phyloP scores from a whole-genome alignment of 192 early-diverging fungal genomes.

The Oehlia diaphana region DNA sequence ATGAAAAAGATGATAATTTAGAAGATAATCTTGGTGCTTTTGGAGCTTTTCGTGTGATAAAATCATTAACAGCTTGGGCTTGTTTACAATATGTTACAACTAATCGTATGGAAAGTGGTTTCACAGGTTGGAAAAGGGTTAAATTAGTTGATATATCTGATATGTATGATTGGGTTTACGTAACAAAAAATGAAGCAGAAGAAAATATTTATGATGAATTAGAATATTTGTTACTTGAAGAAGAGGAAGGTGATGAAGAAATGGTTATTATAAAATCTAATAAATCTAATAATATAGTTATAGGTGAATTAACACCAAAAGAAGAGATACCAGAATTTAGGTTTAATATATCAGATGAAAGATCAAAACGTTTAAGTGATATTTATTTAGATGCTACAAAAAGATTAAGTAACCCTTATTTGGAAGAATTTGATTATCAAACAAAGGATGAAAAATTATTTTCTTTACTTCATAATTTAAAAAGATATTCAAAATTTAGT shows the following conservation, averaged over 20 bases:
- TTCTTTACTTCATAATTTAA: constrained; percentile 33
- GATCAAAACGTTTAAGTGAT: constrained; percentile 16
- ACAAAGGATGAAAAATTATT: constrained; percentile 29
- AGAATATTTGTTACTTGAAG: constrained; percentile 20
- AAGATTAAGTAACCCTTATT: constrained; percentile 28
- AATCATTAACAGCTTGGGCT: constrained; percentile 46
- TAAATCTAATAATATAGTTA: constrained; percentile 19
- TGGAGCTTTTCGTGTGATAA: constrained; percentile 39
- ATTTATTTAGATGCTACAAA: constrained; percentile 13
- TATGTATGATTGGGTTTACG: constrained; percentile 23
- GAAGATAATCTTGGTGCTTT: constrained; percentile 23
- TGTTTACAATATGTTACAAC: constrained; percentile 45
- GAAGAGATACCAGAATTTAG: constrained; percentile 7
- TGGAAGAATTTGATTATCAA: constrained; percentile 23
- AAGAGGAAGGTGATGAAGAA: constrained; percentile 34
- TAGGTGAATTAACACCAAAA: constrained; percentile 22
- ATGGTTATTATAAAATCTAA: constrained; percentile 13
- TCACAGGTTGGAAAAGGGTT: constrained; percentile 19
- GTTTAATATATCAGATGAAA: background rate
- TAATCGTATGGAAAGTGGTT: constrained; percentile 33
- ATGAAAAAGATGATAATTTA: constrained; percentile 28
- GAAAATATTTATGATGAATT: constrained; percentile 19
- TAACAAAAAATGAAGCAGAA: constrained; percentile 2
- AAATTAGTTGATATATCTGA: constrained; percentile 21
- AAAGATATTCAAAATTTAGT: constrained; percentile 40